Percentiles rank a stretch among this genome's conserved stretches.
Conservation (phyloP, 163 green algal species). For the Coccomyxa subellipsoidea region DNA sequence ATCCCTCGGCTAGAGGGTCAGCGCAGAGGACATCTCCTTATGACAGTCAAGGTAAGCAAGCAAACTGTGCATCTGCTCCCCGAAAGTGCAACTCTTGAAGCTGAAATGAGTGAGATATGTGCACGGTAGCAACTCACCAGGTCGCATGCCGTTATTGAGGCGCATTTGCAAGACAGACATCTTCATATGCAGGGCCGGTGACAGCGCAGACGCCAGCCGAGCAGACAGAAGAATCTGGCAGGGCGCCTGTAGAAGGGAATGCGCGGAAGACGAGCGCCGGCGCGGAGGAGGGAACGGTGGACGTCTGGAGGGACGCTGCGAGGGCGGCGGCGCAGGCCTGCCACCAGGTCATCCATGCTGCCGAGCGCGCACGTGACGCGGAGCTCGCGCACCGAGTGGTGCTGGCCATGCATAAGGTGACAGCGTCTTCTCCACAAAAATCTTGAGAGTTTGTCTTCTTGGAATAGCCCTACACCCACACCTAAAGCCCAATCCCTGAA, state of each 20-base stretch:
- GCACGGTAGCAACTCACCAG: too few relatives aligned
- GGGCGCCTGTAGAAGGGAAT: neutral
- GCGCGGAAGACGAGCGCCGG: neutral
- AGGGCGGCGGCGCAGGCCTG: neutral
- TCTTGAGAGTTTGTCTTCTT: too few relatives aligned
- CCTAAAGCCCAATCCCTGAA: too few relatives aligned
- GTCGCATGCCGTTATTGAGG: too few relatives aligned
- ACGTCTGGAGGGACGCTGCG: neutral
- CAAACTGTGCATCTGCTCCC: neutral
- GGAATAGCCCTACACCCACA: too few relatives aligned
- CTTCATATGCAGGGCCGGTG: too few relatives aligned
- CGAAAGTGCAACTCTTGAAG: neutral
- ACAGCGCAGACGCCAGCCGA: neutral
- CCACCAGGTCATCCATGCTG: neutral
- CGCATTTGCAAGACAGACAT: too few relatives aligned
- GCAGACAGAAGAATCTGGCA: neutral
- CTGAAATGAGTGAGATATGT: neutral
- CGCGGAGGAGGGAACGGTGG: neutral
- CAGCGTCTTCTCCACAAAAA: neutral
- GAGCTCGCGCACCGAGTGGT: neutral
- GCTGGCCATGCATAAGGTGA: neutral
- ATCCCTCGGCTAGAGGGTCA: neutral
- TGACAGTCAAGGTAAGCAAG: too few relatives aligned
- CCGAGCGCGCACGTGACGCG: neutral
- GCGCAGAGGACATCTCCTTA: too few relatives aligned